Percentiles rank a stretch among this genome's conserved stretches.
These are phyloP conservation scores for Clohesyomyces aquaticus DNA, from an alignment of 495 filamentous ascomycete genomes.

Conservation along the genomic window DNA sequence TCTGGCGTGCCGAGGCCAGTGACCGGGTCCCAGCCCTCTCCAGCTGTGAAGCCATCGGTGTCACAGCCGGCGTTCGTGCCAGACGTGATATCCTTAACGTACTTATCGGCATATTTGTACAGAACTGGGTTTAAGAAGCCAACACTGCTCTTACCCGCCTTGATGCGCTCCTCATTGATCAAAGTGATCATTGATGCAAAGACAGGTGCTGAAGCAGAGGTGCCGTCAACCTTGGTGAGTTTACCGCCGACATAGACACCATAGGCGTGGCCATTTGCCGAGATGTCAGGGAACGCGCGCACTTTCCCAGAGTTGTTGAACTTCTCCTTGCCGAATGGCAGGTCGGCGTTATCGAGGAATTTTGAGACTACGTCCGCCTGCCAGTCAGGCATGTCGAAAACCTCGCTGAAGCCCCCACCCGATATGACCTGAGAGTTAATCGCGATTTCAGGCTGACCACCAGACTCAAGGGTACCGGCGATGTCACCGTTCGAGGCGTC, in stretches of 20 bases:
- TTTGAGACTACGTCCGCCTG: slow-evolving; percentile 39
- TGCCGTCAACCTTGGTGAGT: slow-evolving; percentile 40
- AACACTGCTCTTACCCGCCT: slow-evolving; percentile 38
- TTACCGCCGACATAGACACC: slow-evolving; percentile 37
- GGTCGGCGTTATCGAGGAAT: slow-evolving; percentile 38
- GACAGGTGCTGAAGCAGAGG: slow-evolving; percentile 42
- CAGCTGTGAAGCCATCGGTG: slow-evolving; percentile 42
- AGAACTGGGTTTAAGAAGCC: slow-evolving; percentile 50
- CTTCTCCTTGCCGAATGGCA: slow-evolving; percentile 53
- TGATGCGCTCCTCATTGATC: slow-evolving; percentile 46
- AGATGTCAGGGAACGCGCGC: slow-evolving; percentile 46
- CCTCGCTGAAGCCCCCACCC: slow-evolving; percentile 48
- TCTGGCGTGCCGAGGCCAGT: slow-evolving; percentile 44
- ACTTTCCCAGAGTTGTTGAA: slow-evolving; percentile 64
- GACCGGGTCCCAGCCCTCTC: slow-evolving; percentile 46
- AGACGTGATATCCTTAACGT: slow-evolving; percentile 43
- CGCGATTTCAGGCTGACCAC: slow-evolving; percentile 27
- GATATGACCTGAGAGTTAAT: slow-evolving; percentile 26
- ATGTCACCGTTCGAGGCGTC: slow-evolving; percentile 17
- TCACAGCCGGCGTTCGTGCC: slow-evolving; percentile 44
- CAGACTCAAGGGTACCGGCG: slow-evolving; percentile 37
- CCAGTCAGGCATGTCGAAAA: slow-evolving; percentile 44
- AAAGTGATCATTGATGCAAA: slow-evolving; percentile 44
- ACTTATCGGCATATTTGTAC: slow-evolving; percentile 40
- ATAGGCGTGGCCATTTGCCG: slow-evolving; percentile 42